Conservation (phyloP, 1,284 basidiomycete species). For the Ceratobasidium sp. region DNA sequence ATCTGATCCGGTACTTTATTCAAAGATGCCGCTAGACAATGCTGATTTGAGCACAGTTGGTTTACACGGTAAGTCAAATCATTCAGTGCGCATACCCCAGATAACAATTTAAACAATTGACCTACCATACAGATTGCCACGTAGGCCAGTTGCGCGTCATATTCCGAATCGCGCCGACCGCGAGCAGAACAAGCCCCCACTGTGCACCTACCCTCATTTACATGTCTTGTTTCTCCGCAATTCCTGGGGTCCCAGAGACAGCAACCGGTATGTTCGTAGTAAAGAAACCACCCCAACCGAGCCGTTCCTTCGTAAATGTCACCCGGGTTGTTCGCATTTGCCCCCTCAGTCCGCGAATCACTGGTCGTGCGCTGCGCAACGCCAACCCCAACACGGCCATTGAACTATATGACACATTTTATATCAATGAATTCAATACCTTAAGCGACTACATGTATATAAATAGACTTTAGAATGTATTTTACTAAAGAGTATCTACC, state of each 20-base stretch:
- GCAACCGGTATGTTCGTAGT: conserved; percentile 6
- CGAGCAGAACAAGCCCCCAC: background rate
- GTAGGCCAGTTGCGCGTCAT: background rate
- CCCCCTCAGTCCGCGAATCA: conserved; percentile 6
- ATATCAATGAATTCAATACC: conserved; percentile 4
- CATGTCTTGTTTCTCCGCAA: background rate
- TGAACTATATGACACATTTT: background rate
- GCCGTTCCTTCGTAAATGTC: background rate
- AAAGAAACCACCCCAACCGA: background rate
- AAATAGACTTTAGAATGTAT: background rate
- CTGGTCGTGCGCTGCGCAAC: background rate
- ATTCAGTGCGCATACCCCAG: background rate
- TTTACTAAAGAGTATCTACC: too few species aligned
- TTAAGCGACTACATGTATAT: conserved; percentile 1
- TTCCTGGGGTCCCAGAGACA: background rate
- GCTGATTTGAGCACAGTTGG: background rate
- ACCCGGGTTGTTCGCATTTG: conserved; percentile 1
- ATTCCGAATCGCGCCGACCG: background rate
- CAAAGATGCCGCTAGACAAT: background rate
- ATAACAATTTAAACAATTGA: background rate
- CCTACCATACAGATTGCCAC: background rate
- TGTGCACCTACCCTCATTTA: background rate
- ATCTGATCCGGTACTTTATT: conserved; percentile 11
- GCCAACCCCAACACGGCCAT: background rate
- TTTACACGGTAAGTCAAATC: background rate